Evolutionary conservation across 805 yeast genomes (phyloP).

Genomic region (Blastobotrys parvus): DNA sequence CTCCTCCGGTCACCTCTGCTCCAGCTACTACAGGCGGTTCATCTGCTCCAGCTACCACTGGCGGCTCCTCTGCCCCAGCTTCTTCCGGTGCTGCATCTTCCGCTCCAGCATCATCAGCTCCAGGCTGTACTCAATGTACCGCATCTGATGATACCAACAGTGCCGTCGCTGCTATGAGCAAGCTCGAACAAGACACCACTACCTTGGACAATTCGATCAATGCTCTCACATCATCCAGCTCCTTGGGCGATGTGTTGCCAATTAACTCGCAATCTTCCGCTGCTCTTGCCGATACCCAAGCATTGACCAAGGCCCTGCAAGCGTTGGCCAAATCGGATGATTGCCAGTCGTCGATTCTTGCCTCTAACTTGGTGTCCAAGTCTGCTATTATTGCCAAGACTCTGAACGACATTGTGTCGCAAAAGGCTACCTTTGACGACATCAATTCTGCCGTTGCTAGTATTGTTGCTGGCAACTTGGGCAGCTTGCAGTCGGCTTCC

Average conservation of each 20-base stretch:
- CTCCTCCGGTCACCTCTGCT: neutral
- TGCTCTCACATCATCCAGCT: neutral
- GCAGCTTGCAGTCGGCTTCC: neutral
- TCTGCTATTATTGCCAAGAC: neutral
- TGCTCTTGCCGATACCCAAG: neutral
- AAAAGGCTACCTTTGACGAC: neutral
- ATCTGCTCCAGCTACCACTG: neutral
- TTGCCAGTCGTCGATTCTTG: neutral
- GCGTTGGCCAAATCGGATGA: neutral
- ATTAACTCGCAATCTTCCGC: neutral
- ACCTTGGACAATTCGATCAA: neutral
- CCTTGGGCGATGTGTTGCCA: neutral
- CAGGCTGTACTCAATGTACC: no score
- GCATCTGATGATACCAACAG: neutral
- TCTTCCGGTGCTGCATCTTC: constrained; percentile 1
- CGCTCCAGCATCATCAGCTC: no score
- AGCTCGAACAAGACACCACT: neutral
- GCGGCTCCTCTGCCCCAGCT: neutral
- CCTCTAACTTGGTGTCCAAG: neutral
- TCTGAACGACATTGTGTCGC: neutral
- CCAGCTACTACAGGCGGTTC: neutral
- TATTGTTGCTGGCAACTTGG: neutral
- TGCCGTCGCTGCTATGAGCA: neutral
- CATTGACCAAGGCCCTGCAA: neutral
- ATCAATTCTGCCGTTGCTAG: neutral